These are phyloP conservation scores for Arabidopsis arenosa DNA, from an alignment of 345 rosid species.

Conservation along the genomic window DNA sequence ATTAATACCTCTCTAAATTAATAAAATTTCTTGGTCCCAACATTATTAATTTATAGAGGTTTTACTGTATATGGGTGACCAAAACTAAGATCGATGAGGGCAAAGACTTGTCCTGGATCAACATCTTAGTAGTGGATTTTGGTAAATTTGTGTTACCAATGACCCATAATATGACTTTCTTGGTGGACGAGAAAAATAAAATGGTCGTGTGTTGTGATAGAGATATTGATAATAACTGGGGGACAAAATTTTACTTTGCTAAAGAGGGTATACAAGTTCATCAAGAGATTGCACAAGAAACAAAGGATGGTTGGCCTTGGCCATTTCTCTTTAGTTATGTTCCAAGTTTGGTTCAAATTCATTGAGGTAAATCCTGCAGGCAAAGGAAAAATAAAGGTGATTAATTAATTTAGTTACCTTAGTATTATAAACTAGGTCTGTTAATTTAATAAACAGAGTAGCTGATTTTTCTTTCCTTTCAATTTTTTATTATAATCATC, in stretches of 20 bases:
- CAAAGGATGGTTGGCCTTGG: background rate
- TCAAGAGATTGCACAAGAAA: background rate
- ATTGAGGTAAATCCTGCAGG: background rate
- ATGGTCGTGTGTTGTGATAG: background rate
- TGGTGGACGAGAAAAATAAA: constrained; percentile 13
- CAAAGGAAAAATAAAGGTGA: background rate
- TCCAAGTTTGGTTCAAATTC: background rate
- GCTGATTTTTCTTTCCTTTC: too few relatives aligned
- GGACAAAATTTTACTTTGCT: too few relatives aligned
- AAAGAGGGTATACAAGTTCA: background rate
- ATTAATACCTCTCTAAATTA: too few relatives aligned
- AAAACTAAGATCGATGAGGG: background rate
- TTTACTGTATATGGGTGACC: background rate
- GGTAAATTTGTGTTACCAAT: background rate
- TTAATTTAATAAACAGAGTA: too few relatives aligned
- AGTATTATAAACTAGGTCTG: too few relatives aligned
- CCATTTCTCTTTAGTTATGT: background rate
- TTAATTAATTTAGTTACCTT: too few relatives aligned
- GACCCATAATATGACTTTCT: background rate
- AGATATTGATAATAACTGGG: background rate
- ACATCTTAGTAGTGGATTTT: background rate
- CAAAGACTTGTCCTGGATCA: background rate
- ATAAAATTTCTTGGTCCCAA: too few relatives aligned
- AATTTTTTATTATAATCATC: too few relatives aligned
- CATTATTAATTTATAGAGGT: too few relatives aligned